Base-by-base conservation (phyloP, 1,284 basidiomycete genomes). In the Leucocoprinus gongylophorus region DNA sequence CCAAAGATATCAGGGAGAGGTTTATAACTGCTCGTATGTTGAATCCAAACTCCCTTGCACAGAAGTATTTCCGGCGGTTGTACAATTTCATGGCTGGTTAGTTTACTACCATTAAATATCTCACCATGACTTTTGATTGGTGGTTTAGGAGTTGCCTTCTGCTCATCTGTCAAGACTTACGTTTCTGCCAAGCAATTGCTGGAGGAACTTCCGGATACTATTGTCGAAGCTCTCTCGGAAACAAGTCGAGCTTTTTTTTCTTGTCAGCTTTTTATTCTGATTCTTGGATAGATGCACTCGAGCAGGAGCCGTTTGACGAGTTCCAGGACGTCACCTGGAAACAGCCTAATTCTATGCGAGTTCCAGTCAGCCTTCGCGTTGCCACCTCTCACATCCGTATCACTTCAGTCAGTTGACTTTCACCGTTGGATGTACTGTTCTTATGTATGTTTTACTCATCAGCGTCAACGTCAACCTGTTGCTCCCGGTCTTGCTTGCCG, bases 31-130 rank as follows among this genome's bases (percentile, higher is more conserved):
- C 83, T 8, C 84, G 86, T 54, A 78, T 93, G 41, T 71, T 94
- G 48, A 92, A 91, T 57, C 81, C 88, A n/a, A 95, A 94, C 61
- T 71, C 75, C 4, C 71, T 84, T 50, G 83, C 86, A 1, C 78
- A 84, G 61, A 80, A 81, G 58, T 91, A 89, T 60, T 68, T 93
- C 46, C 79, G 86, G 48, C 76, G 89, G 54, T 64, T 92, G 46
- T 84, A 85, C 61, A 85, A 89, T 55, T 76, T 90, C 41, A 81
- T 81, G 37, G 80, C 81, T 50, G 85, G 91, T 88, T 61, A 51
- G 76, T 33, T 10, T n/a, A 13, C 2, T 65, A 21, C 9, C 39
- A 4, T 17, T 42, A 9, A 5, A 17, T 5, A 12, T 8, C 21
- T 3, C 33, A 23, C 9, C 41, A 17, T 7, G 38, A 13, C 5